These are phyloP conservation scores for Beta macrorhiza DNA, from an alignment of 179 eudicot genomes.

Conservation along the genomic window DNA sequence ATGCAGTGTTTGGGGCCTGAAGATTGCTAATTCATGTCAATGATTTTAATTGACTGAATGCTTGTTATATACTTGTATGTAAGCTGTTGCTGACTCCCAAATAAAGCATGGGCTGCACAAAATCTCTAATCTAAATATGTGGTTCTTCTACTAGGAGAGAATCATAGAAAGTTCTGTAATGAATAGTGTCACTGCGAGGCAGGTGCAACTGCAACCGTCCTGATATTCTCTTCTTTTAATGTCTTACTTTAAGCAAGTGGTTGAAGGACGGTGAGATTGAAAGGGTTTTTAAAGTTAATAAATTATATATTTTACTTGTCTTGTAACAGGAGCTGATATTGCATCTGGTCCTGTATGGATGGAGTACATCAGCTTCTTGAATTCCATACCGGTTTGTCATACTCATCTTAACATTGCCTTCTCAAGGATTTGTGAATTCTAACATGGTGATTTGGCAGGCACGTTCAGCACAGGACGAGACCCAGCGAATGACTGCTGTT, in stretches of 20 bases:
- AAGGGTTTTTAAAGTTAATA: not conserved
- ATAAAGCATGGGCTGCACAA: not conserved
- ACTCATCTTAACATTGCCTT: slow-evolving; percentile 11
- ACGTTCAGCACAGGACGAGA: slow-evolving; percentile 79
- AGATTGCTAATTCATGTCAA: not conserved
- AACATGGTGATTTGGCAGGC: slow-evolving; percentile 48
- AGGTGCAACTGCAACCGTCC: not conserved
- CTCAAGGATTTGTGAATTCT: slow-evolving; percentile 7
- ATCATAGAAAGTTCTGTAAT: not conserved
- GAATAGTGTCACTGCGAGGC: not conserved
- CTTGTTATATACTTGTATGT: too few species aligned
- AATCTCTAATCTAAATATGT: not conserved
- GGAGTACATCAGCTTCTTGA: slow-evolving; percentile 84
- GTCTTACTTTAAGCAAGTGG: not conserved
- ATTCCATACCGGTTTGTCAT: slow-evolving; percentile 70
- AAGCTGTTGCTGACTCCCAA: not conserved
- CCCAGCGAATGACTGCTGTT: slow-evolving; percentile 79
- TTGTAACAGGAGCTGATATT: slow-evolving; percentile 75
- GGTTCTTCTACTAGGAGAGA: not conserved
- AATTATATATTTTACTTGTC: slow-evolving; percentile 2
- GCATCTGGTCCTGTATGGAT: slow-evolving; percentile 96
- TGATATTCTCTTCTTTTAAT: not conserved
- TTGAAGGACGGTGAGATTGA: not conserved
- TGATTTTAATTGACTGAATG: not conserved
- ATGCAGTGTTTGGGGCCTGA: not conserved